Evolutionary conservation across 805 yeast genomes (phyloP).

Genomic region (Henningerozyma blattae): DNA sequence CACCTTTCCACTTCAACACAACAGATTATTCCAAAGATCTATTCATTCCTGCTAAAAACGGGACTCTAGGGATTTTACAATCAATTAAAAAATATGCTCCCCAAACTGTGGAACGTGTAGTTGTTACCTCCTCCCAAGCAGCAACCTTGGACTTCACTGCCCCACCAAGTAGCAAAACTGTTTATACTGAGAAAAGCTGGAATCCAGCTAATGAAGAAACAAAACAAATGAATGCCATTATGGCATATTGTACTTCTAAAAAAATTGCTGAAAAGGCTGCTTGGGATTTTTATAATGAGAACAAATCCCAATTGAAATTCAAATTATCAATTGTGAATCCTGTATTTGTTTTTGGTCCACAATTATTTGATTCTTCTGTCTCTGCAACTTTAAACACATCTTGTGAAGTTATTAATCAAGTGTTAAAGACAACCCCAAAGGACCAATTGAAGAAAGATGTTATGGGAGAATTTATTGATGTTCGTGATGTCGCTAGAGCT

Average conservation of each 20-base stretch:
- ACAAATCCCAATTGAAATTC: slow-evolving; percentile 27
- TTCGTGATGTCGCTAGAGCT: slow-evolving; percentile 50
- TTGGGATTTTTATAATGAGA: slow-evolving; percentile 35
- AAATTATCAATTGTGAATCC: slow-evolving; percentile 40
- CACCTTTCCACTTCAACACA: slow-evolving; percentile 28
- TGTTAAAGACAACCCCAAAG: slow-evolving; percentile 17
- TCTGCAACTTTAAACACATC: slow-evolving; percentile 32
- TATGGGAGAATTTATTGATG: slow-evolving; percentile 32
- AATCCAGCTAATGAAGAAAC: slow-evolving; percentile 42
- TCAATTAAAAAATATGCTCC: slow-evolving; percentile 33
- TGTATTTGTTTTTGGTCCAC: slow-evolving; percentile 49
- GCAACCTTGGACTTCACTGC: slow-evolving; percentile 28
- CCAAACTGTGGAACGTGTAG: slow-evolving; percentile 32
- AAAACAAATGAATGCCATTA: slow-evolving; percentile 23
- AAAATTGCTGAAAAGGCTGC: slow-evolving; percentile 50
- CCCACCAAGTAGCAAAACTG: slow-evolving; percentile 8
- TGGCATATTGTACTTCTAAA: slow-evolving; percentile 49
- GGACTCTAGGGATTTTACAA: slow-evolving; percentile 35
- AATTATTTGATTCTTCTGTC: slow-evolving; percentile 34
- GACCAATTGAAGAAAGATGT: background rate
- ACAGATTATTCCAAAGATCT: slow-evolving; percentile 36
- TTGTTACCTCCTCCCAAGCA: slow-evolving; percentile 45
- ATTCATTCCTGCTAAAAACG: slow-evolving; percentile 41
- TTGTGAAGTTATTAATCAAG: slow-evolving; percentile 25
- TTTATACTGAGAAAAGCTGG: slow-evolving; percentile 37